Base-by-base conservation (phyloP, 805 yeast species). In the Myxozyma mucilagina region DNA sequence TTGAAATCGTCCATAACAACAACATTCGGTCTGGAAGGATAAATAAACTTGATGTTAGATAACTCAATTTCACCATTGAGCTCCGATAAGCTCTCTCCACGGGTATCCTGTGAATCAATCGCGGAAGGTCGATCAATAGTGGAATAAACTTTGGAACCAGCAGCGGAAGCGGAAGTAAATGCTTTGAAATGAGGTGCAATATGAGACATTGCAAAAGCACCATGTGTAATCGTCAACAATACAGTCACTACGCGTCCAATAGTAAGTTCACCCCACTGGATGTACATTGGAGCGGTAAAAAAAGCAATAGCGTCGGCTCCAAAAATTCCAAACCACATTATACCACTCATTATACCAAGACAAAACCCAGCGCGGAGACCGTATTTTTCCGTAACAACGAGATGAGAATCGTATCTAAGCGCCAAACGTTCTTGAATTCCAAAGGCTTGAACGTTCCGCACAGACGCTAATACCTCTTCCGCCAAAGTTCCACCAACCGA, bases 11-110 rank as follows among this genome's bases (percentile, higher is more conserved):
- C 80, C 68, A 93, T 79, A 61, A 93, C 94, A 51, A 90, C 87
- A 65, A 97, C 83, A 59, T 89, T 91, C 2, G 96, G 92, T 3
- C 80, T 74, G 34, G 79, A 76, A 67, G 89, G 94, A 73, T 93
- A 93, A 4, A 96, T 92, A 77, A 93, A 93, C 0, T 89, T 82
- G 44, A 93, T 96, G 69, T 92, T 87, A 70, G 89, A 89, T 70
- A 93, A 87, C 61, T 72, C 80, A 63, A 93, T 90, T 68, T 89
- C 92, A 59, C 94, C 93, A 56, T 71, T 57, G 29, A 77, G 58
- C 0, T 64, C 56, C 24, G 47, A 47, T 18, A 71, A 64, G 10
- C 43, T 57, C 47, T 47, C 53, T 4, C 77, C 78, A 14, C 54
- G 9, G 5, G 34, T 51, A 39, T 53, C 55, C 44, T 45, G 34